Conservation (phyloP, 768 basidiomycete species). For the Pulveroboletus sp. region DNA sequence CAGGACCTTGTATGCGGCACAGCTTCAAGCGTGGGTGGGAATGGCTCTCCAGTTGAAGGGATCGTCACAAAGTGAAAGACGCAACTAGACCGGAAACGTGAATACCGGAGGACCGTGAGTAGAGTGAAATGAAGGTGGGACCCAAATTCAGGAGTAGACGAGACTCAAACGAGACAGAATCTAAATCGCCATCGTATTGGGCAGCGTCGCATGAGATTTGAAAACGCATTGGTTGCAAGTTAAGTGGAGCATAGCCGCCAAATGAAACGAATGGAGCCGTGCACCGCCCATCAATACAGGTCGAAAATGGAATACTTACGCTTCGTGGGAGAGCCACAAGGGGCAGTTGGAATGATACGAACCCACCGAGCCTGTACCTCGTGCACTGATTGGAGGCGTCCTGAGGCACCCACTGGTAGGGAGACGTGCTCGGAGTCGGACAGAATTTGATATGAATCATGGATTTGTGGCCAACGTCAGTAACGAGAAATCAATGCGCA, state of each 20-base stretch:
- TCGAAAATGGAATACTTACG: neutral
- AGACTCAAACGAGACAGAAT: neutral
- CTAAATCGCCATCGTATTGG: neutral
- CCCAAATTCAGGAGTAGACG: neutral
- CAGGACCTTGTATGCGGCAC: slow-evolving; percentile 1
- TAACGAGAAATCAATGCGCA: too few relatives aligned
- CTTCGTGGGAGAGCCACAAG: neutral
- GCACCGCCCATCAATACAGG: neutral
- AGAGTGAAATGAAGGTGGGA: neutral
- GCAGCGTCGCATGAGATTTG: neutral
- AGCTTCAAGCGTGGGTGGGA: slow-evolving; percentile 3
- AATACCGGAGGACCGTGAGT: neutral
- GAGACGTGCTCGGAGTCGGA: neutral
- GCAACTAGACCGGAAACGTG: neutral
- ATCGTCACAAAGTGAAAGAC: neutral
- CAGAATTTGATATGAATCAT: neutral
- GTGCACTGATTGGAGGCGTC: neutral
- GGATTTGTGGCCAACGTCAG: neutral
- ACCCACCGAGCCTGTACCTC: slow-evolving; percentile 3
- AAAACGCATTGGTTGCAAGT: neutral
- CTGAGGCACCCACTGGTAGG: neutral
- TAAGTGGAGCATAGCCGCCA: neutral
- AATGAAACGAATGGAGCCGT: neutral
- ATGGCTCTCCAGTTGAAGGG: neutral
- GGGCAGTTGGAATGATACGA: slow-evolving; percentile 1